Percentiles rank a stretch among this genome's conserved stretches.
phyloP scores from a whole-genome alignment of 495 filamentous ascomycete species.

The Aspergillus olivimuriae region DNA sequence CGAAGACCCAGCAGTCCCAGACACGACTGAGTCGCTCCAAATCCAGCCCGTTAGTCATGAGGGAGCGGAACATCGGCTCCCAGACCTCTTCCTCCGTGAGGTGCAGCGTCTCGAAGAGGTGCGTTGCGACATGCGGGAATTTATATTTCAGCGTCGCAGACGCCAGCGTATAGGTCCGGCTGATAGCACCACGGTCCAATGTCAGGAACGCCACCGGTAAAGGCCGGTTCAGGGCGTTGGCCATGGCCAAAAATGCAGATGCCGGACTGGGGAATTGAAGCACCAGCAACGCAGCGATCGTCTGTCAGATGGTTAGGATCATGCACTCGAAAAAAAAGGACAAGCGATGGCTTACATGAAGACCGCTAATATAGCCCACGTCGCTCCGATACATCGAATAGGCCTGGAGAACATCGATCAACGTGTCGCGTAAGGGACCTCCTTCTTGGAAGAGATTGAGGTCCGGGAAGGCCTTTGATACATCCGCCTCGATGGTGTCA shows the following conservation, averaged over 20 bases:
- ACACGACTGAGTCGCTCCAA: constrained; percentile 72
- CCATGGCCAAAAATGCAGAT: constrained; percentile 74
- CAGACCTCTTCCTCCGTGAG: constrained; percentile 45
- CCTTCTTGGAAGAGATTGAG: constrained; percentile 76
- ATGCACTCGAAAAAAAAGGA: not conserved
- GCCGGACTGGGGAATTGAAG: constrained; percentile 69
- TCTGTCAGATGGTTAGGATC: constrained; percentile 37
- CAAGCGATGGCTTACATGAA: constrained; percentile 42
- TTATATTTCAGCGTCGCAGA: constrained; percentile 67
- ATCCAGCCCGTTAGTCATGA: constrained; percentile 52
- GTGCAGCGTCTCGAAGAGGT: constrained; percentile 50
- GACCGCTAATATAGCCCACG: constrained; percentile 83
- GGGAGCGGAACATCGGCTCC: constrained; percentile 52
- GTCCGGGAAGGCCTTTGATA: constrained; percentile 66
- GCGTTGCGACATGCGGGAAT: constrained; percentile 59
- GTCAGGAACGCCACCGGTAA: constrained; percentile 84
- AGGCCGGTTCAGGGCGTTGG: constrained; percentile 84
- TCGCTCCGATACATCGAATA: constrained; percentile 93
- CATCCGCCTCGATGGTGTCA: constrained; percentile 63
- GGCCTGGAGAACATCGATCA: constrained; percentile 78
- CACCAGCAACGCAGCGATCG: constrained; percentile 79
- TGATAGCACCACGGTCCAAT: constrained; percentile 63
- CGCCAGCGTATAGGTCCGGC: constrained; percentile 64
- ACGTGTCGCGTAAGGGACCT: constrained; percentile 65
- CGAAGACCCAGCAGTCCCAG: constrained; percentile 94